Base-by-base conservation (phyloP, 1,284 basidiomycete genomes). In the Cutaneotrichosporon sp. region DNA sequence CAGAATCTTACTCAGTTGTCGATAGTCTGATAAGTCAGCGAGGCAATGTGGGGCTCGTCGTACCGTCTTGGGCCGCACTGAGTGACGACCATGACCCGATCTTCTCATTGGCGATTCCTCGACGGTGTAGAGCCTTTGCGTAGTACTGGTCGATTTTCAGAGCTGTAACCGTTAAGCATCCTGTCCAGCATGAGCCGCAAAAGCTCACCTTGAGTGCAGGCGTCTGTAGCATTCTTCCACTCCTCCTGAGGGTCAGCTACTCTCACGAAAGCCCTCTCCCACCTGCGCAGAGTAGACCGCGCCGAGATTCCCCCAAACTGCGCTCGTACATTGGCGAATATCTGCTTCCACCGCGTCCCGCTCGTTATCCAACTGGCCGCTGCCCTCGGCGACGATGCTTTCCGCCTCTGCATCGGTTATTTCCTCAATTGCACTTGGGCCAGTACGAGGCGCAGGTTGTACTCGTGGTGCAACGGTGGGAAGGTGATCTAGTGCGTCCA, bases 91-190 rank as follows among this genome's bases (percentile, higher is more conserved):
- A 97, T 5, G 86, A 83, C 48, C 80, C 80, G 20, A 97, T 77
- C 30, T 80, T 77, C 59, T 92, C 89, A 67, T 92, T 96, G 1
- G 88, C 87, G 20, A 81, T 69, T 2, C 91, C 91, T 15, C 94
- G 84, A 59, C 94, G 80, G 66, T 92, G 88, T 2, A 97, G 77
- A 0, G 87, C 92, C 73, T 97, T 97, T 59, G 86, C 70, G 68
- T 97, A 96, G 13, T 76, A 70, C 4, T 89, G 86, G 63, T 94
- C 87, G 65, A 97, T 88, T 18, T 79, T 73, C 13, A 98, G 79
- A 8, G 94, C 93, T 94, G 26, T 30, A 7, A 30, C 7, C 26
- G 10, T 30, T 30, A 30, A 5, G 10, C 10, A 30, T 30, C 26
- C 5, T 10, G 10, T 30, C 10, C n/a, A n/a, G 26, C 26, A 5